A percentile compares a stretch with the other conserved stretches of the same genome.
Evolutionary conservation across 352 stramenopile species (phyloP).

Genomic region (Globisporangium okanoganense): DNA sequence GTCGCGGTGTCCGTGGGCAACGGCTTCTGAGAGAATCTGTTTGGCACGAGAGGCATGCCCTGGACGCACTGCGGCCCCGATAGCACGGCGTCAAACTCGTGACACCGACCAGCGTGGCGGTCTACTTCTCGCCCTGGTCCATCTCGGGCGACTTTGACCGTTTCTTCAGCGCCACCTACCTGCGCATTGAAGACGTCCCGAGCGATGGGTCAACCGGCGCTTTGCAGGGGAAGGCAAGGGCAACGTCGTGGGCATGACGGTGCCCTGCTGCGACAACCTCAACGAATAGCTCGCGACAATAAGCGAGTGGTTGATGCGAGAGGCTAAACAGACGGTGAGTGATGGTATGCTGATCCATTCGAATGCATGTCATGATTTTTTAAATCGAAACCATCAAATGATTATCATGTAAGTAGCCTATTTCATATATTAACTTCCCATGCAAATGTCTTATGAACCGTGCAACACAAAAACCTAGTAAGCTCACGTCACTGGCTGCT

Average conservation of each 20-base stretch:
- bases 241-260: neutral
- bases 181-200: neutral
- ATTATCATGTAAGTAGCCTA: no score
- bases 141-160: conserved; percentile 2
- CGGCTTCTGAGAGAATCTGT: conserved; percentile 1
- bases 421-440: no score
- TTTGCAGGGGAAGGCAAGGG: neutral
- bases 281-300: no score
- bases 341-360: no score
- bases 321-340: no score
- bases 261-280: neutral
- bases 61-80: neutral
- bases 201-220: neutral
- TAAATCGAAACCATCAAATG: no score
- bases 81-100: neutral
- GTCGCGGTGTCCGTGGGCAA: neutral
- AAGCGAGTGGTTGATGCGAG: no score
- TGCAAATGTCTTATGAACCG: no score
- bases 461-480: no score
- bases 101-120: neutral
- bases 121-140: conserved; percentile 3
- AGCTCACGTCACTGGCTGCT: neutral
- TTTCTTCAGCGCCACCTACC: neutral
- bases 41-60: neutral
- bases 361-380: no score